Evolutionary conservation across 2,329 filamentous ascomycete species (phyloP), one percentile per base, ranked within the genome.

Genomic region (Cordyceps militaris): DNA sequence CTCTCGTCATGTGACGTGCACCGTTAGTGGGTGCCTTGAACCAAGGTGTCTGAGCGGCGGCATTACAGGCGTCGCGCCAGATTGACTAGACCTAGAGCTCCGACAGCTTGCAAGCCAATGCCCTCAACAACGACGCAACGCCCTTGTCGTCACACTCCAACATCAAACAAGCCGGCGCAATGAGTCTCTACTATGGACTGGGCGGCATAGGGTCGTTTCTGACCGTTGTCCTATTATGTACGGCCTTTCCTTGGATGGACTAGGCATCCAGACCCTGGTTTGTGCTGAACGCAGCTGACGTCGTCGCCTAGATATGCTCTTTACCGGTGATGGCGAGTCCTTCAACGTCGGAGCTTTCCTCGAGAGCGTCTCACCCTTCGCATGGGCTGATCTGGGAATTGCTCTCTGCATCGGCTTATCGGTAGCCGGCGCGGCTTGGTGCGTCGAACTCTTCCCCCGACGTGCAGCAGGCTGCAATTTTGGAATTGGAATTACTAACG

Each of bases 321-420:
- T 99, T 72, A 95, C 94, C 69, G 91, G 91, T 70, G 91, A 89
- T 73, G 94, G 95, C 71, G 93, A 99, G 81, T 80, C 87, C 60
- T 99, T 99, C 78, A 96, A 99, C 77, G 90, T 97, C 73, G 95
- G 95, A 73, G 86, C 87, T 71, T 97, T 97, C 73, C 85, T 99
- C 74, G 91, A 96, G 76, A 87, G 88, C 62, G 84, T 97, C 66
- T 97, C 94, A 58, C 95, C 94, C 23, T 96, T 93, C 71, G 89
- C 88, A 49, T 99, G 92, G 91, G 94, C 93, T 61, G 86, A 85
- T 71, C 74, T 94, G 57, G 95, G 94, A 64, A 96, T 99, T 68
- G 88, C 84, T 52, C 83, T 97, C 61, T 99, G 94, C 76, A 97
- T 99, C 70, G 92, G 93, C 61, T 79, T 97, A 59, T 99, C 94